Evolutionary conservation across 768 basidiomycete species (phyloP), one percentile per base, ranked within the genome.

Genomic region (Leccinum obscurum): DNA sequence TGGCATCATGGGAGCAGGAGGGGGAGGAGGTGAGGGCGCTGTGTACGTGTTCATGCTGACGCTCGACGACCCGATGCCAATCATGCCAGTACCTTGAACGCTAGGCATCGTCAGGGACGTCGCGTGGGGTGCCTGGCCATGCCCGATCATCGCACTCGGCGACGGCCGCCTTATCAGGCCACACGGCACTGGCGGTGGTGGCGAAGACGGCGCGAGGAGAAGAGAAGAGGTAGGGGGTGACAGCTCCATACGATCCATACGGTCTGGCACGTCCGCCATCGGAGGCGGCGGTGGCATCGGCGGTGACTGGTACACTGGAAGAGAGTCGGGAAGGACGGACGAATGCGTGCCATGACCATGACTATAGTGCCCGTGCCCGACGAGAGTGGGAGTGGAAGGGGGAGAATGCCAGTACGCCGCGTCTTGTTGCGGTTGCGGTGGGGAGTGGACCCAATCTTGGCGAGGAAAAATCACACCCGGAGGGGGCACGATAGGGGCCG

Each of bases 391-490:
- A 11, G 44, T 11, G 44, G 39, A 1, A 1, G 58, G 30, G 10
- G 58, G 22, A 48, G 55, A 13, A 1, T 62, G 59, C 59, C 63
- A 51, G 56, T 65, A 61, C 10, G 10, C 44, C 44, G n/a, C 10
- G 10, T 46, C 44, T 20, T 46, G 44, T 46, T 46, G n/a, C n/a
- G 44, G 44, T 46, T 20, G n/a, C n/a, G n/a, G 44, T 3, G 44
- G 44, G 10, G 44, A 46, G 35, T 35, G 35, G 1, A 26, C 61
- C 66, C 71, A 59, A 14, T 68, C 69, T 55, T 66, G 49, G n/a
- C 22, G 22, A 4, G 71, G 65, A 53, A 72, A 65, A 26, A 72
- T 59, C 50, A 68, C 61, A 22, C 70, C 70, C 13, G 70, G 71
- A 17, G 70, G 71, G 37, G 70, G 70, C 3, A 72, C 56, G 32